A percentile compares a stretch with the other conserved stretches of the same genome.
Evolutionary conservation across 331 rosid species (phyloP).

Genomic region (Ulmus americana): DNA sequence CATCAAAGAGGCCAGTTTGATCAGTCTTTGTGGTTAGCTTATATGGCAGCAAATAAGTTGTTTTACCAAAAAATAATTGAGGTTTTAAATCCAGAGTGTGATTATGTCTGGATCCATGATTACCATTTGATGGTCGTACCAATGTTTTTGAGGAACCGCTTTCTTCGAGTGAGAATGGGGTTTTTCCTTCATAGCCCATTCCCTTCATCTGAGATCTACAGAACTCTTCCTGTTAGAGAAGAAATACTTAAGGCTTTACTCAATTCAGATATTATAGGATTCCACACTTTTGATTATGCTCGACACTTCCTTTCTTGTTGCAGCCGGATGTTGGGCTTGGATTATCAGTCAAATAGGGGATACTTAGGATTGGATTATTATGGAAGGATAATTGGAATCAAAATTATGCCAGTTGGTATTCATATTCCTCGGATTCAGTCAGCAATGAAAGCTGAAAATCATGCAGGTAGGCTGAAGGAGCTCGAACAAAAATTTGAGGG

Average conservation of each 20-base stretch:
- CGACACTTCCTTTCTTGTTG: constrained; percentile 91
- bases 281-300: constrained; percentile 92
- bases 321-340: constrained; percentile 86
- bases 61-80: constrained; percentile 74
- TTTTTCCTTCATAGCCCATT: constrained; percentile 94
- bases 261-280: constrained; percentile 79
- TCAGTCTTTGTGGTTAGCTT: constrained; percentile 78
- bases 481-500: constrained; percentile 63
- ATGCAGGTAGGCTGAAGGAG: constrained; percentile 49
- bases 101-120: constrained; percentile 88
- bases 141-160: constrained; percentile 67
- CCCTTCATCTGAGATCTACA: constrained; percentile 88
- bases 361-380: constrained; percentile 83
- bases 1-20: constrained; percentile 60
- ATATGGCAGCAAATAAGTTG: constrained; percentile 70
- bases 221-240: constrained; percentile 84
- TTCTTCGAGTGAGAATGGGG: constrained; percentile 76
- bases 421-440: constrained; percentile 82
- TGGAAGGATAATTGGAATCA: constrained; percentile 80
- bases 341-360: constrained; percentile 84
- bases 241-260: constrained; percentile 85
- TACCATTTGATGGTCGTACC: constrained; percentile 96
- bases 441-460: constrained; percentile 58
- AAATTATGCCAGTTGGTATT: constrained; percentile 92
- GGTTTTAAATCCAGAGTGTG: constrained; percentile 81